These are phyloP conservation scores for Colletotrichum noveboracense DNA, from an alignment of 2,329 filamentous ascomycete species.

Conservation along the genomic window DNA sequence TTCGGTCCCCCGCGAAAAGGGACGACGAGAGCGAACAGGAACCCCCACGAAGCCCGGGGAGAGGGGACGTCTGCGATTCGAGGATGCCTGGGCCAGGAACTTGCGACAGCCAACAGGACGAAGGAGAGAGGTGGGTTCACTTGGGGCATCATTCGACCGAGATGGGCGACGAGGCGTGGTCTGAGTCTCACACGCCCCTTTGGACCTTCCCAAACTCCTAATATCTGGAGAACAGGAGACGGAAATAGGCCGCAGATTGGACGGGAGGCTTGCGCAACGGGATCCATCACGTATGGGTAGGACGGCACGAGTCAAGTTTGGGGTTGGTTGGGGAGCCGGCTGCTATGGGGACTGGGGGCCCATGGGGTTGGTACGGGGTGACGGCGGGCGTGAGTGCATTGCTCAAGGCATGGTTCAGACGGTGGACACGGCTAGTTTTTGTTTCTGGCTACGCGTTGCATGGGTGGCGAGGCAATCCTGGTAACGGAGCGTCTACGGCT, in stretches of 20 bases:
- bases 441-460: background rate
- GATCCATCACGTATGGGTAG: background rate
- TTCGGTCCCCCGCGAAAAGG: conserved; percentile 11
- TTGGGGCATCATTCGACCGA: conserved; percentile 16
- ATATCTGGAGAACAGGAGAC: background rate
- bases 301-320: conserved; percentile 6
- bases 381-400: background rate
- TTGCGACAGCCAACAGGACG: background rate
- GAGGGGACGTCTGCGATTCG: background rate
- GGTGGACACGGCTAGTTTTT: background rate
- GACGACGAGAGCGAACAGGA: background rate
- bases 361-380: background rate
- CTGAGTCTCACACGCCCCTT: background rate
- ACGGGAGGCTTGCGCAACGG: background rate
- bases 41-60: background rate
- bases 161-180: background rate
- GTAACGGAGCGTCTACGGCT: background rate
- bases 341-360: background rate
- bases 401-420: background rate
- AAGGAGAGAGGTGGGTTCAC: background rate
- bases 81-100: background rate
- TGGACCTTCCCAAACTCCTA: background rate
- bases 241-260: background rate
- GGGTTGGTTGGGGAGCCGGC: background rate
- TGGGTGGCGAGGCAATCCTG: background rate